Evolutionary conservation across 225 moss, liverwort and hornwort genomes (phyloP).

Genomic region (Neckera pumila): DNA sequence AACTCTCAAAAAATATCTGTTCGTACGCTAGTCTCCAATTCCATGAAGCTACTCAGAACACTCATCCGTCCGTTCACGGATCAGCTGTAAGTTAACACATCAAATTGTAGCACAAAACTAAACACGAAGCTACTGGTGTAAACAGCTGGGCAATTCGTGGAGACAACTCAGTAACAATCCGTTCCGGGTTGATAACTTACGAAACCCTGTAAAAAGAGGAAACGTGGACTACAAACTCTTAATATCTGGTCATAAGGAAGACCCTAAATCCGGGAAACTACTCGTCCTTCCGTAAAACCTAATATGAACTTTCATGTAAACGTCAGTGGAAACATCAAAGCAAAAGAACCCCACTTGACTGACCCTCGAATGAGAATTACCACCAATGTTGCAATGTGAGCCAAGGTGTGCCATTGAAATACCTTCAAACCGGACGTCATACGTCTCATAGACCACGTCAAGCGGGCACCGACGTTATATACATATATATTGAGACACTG

Average conservation of each 20-base stretch:
- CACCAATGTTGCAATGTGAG: neutral
- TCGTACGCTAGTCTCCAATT: neutral
- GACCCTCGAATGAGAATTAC: neutral
- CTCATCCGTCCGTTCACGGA: neutral
- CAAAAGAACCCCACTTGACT: neutral
- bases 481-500: constrained; percentile 1
- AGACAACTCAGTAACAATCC: neutral
- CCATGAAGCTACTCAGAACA: neutral
- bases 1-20: neutral
- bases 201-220: neutral
- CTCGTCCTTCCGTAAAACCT: neutral
- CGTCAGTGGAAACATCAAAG: neutral
- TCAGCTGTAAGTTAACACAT: neutral
- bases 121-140: neutral
- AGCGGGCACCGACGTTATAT: neutral
- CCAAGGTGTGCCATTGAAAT: neutral
- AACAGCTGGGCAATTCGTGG: neutral
- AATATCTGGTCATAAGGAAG: neutral
- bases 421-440: neutral
- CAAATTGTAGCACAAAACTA: neutral
- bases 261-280: neutral
- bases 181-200: neutral
- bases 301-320: neutral
- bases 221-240: neutral
- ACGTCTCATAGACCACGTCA: neutral